Conservation (phyloP, 164 flowering plant genomes). For the Chimonanthus praecox region DNA sequence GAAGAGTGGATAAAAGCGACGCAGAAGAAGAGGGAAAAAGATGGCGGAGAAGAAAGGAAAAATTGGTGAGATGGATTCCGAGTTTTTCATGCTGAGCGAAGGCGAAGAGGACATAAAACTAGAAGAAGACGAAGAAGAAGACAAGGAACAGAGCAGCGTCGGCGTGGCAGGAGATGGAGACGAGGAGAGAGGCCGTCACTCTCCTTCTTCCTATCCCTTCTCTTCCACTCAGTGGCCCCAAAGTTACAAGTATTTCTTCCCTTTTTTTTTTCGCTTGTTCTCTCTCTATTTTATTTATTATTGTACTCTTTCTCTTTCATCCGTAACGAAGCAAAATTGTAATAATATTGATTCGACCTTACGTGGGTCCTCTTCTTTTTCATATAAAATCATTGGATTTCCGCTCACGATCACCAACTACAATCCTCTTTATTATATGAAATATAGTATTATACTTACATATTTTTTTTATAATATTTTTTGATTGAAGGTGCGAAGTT, state of each 20-base stretch:
- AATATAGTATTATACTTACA: too few species aligned
- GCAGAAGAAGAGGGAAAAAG: too few species aligned
- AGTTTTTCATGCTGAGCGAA: slow-evolving; percentile 11
- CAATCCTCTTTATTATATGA: too few species aligned
- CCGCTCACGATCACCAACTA: too few species aligned
- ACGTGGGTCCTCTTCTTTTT: too few species aligned
- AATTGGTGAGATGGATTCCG: slow-evolving; percentile 16
- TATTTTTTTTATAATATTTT: too few species aligned
- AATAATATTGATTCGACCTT: too few species aligned
- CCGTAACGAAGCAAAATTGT: too few species aligned
- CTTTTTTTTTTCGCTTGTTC: not conserved
- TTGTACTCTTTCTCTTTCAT: not conserved
- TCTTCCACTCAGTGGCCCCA: slow-evolving; percentile 29
- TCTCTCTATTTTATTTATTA: not conserved
- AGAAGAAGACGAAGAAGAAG: slow-evolving; percentile 1
- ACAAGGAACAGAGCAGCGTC: not conserved
- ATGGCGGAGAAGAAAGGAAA: too few species aligned
- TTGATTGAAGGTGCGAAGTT: too few species aligned
- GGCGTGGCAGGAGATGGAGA: slow-evolving; percentile 2
- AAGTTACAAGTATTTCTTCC: slow-evolving; percentile 21
- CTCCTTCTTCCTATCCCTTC: slow-evolving; percentile 10
- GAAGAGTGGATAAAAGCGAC: too few species aligned
- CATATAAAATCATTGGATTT: too few species aligned
- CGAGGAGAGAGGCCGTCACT: not conserved
- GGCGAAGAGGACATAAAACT: slow-evolving; percentile 2